phyloP scores from a whole-genome alignment of 2,329 filamentous ascomycete species.

The Zarea fungicola region DNA sequence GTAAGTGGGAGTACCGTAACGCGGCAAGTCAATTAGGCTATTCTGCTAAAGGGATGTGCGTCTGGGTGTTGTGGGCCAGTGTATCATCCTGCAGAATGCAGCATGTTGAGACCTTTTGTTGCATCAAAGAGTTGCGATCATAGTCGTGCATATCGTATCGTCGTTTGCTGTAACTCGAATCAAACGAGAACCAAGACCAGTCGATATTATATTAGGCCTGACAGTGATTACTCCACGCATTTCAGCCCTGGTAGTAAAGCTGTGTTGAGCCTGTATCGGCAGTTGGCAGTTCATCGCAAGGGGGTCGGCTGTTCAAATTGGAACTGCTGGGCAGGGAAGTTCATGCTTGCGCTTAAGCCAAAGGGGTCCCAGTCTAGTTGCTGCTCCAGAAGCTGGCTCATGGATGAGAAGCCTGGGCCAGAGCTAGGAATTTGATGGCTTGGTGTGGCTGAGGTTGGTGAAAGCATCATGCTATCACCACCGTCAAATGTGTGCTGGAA shows the following conservation, averaged over 20 bases:
- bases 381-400: slow-evolving; percentile 64
- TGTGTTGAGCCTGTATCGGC: not conserved
- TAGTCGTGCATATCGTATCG: slow-evolving; percentile 10
- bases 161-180: not conserved
- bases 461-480: slow-evolving; percentile 43
- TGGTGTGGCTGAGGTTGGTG: slow-evolving; percentile 28
- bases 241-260: not conserved
- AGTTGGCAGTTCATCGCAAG: slow-evolving; percentile 31
- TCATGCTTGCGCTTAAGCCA: slow-evolving; percentile 89
- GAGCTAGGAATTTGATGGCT: slow-evolving; percentile 27
- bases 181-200: not conserved
- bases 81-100: too few relatives aligned
- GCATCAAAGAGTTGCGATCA: slow-evolving; percentile 6
- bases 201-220: not conserved
- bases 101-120: too few relatives aligned
- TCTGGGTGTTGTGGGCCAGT: not conserved
- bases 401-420: slow-evolving; percentile 51
- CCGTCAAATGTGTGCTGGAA: slow-evolving; percentile 57
- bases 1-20: slow-evolving; percentile 8
- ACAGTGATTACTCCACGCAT: not conserved
- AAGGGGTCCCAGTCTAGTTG: slow-evolving; percentile 92
- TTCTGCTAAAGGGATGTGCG: slow-evolving; percentile 11
- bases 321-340: slow-evolving; percentile 81
- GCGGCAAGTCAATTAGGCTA: slow-evolving; percentile 13
- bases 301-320: slow-evolving; percentile 59